Conservation (phyloP, 257 asterid genomes). For the Jacaranda mimosifolia region DNA sequence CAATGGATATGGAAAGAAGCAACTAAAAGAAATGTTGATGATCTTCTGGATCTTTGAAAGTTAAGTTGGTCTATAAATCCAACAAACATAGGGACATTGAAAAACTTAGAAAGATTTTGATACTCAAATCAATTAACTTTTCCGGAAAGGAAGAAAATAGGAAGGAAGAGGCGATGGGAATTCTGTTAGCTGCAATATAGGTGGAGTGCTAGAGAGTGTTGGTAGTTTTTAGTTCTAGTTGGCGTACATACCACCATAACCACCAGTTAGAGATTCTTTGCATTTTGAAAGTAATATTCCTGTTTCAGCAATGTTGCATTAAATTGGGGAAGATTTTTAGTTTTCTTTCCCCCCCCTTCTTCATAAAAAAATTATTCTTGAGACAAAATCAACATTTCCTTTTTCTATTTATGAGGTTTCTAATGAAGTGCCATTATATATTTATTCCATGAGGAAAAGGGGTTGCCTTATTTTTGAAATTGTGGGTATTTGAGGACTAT, state of each 20-base stretch:
- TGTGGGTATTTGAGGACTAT: not conserved
- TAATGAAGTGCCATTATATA: not conserved
- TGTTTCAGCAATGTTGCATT: not conserved
- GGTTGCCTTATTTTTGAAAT: not conserved
- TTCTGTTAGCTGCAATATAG: slow-evolving; percentile 8
- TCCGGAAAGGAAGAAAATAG: not conserved
- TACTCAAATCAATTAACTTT: slow-evolving; percentile 2
- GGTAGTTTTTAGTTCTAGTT: not conserved
- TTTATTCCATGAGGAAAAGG: not conserved
- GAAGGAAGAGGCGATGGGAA: not conserved
- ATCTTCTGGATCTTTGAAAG: slow-evolving; percentile 18
- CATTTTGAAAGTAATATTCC: not conserved
- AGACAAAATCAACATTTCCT: not conserved
- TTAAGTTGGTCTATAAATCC: slow-evolving; percentile 4
- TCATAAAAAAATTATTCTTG: not conserved
- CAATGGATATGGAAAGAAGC: slow-evolving; percentile 7
- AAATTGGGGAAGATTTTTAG: not conserved
- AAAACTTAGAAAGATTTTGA: not conserved
- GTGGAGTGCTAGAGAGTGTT: not conserved
- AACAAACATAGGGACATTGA: slow-evolving; percentile 2
- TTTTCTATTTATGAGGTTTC: not conserved
- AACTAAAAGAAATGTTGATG: not conserved
- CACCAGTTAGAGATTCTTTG: slow-evolving; percentile 1
- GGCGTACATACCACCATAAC: not conserved
- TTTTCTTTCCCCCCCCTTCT: no score